These are phyloP conservation scores for Sphagnum fallax DNA, from an alignment of 228 moss, liverwort and hornwort species.

Conservation along the genomic window DNA sequence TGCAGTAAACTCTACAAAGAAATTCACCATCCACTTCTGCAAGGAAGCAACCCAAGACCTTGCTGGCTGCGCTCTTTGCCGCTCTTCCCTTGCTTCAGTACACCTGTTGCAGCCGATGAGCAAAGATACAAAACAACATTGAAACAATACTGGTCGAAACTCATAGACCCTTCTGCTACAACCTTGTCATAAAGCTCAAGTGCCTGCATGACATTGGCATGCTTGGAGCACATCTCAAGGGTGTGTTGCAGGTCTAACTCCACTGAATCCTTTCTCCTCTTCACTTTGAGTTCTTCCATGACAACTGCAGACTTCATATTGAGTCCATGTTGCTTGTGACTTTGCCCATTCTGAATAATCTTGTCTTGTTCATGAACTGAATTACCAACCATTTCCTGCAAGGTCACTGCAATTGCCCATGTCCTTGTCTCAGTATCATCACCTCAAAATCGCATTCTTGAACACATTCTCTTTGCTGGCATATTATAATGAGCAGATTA, in stretches of 20 bases:
- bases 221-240: conserved; percentile 91
- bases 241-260: conserved; percentile 77
- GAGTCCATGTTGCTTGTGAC: no score
- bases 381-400: no score
- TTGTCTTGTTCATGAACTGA: no score
- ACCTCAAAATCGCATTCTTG: no score
- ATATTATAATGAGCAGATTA: no score
- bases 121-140: conserved; percentile 83
- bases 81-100: conserved; percentile 69
- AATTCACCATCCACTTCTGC: no score
- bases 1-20: background rate
- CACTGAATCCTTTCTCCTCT: conserved; percentile 57
- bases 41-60: no score
- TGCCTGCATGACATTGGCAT: conserved; percentile 69
- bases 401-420: no score
- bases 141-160: conserved; percentile 86
- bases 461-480: no score
- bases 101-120: conserved; percentile 74
- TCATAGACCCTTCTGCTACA: conserved; percentile 38
- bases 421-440: no score
- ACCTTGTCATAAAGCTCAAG: conserved; percentile 68
- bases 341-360: no score
- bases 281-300: conserved; percentile 28
- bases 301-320: no score
- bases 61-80: conserved; percentile 55